Conservation (phyloP, 2,329 filamentous ascomycete species). For the Tricladium varicosporioides region DNA sequence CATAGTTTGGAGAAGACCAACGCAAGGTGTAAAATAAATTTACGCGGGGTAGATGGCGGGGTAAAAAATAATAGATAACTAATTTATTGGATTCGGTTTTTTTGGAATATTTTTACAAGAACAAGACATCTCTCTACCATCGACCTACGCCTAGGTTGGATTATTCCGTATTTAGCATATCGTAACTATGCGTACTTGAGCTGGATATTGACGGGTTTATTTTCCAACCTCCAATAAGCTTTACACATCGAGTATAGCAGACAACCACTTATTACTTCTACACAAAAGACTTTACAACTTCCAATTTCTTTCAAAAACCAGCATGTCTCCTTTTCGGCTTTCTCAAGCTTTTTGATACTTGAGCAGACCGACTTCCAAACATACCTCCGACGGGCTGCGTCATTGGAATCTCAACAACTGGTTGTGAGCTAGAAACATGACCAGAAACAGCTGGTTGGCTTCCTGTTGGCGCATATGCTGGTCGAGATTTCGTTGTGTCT, state of each 20-base stretch:
- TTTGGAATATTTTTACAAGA: too few species aligned
- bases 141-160: too few species aligned
- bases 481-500: slow-evolving; percentile 40
- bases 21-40: background rate
- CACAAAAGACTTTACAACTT: background rate
- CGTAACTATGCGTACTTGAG: too few species aligned
- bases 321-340: slow-evolving; percentile 37
- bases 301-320: slow-evolving; percentile 25
- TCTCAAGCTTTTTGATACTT: slow-evolving; percentile 38
- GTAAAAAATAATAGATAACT: background rate
- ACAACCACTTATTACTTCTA: too few species aligned
- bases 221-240: too few species aligned
- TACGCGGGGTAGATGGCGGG: background rate
- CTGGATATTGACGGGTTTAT: too few species aligned
- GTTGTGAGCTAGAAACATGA: slow-evolving; percentile 29
- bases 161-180: too few species aligned
- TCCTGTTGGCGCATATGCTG: slow-evolving; percentile 32
- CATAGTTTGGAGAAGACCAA: background rate
- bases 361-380: slow-evolving; percentile 42
- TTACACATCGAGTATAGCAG: too few species aligned
- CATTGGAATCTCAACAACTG: slow-evolving; percentile 31
- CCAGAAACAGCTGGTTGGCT: slow-evolving; percentile 27
- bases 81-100: background rate
- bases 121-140: too few species aligned
- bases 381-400: slow-evolving; percentile 48